Conservation (phyloP, 1,284 basidiomycete genomes). For the Rhodotorula mucilaginosa region DNA sequence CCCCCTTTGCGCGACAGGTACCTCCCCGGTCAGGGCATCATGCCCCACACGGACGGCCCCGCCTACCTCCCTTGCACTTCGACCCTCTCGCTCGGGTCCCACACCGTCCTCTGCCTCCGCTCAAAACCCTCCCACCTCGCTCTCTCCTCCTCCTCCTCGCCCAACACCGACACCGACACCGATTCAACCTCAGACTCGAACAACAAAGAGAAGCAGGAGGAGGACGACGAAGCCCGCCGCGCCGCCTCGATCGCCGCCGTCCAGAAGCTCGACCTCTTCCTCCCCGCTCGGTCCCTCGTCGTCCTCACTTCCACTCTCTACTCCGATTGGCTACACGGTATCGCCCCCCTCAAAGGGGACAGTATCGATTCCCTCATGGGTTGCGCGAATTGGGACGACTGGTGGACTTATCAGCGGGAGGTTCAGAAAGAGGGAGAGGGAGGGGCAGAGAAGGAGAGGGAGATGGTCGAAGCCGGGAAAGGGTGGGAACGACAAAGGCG, state of each 20-base stretch:
- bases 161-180: neutral
- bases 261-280: slow-evolving; percentile 60
- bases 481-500: slow-evolving; percentile 61
- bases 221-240: neutral
- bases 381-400: slow-evolving; percentile 54
- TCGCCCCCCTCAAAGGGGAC: slow-evolving; percentile 52
- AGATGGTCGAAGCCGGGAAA: slow-evolving; percentile 15
- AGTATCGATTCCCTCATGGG: slow-evolving; percentile 8
- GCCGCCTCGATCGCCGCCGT: neutral
- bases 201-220: too few species aligned
- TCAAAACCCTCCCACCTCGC: slow-evolving; percentile 46
- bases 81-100: slow-evolving; percentile 80
- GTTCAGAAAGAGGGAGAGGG: slow-evolving; percentile 47
- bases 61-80: slow-evolving; percentile 84
- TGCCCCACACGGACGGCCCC: slow-evolving; percentile 91
- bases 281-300: slow-evolving; percentile 77
- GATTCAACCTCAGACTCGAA: too few species aligned
- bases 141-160: neutral
- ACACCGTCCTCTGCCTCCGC: slow-evolving; percentile 70
- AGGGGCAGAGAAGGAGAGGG: slow-evolving; percentile 45
- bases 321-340: slow-evolving; percentile 69
- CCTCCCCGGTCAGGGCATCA: slow-evolving; percentile 83
- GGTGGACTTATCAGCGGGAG: slow-evolving; percentile 46
- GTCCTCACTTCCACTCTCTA: slow-evolving; percentile 72
- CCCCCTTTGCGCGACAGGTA: slow-evolving; percentile 54